Evolutionary conservation across 1,139 yeast species (phyloP).

Genomic region (Taphrina confusa): DNA sequence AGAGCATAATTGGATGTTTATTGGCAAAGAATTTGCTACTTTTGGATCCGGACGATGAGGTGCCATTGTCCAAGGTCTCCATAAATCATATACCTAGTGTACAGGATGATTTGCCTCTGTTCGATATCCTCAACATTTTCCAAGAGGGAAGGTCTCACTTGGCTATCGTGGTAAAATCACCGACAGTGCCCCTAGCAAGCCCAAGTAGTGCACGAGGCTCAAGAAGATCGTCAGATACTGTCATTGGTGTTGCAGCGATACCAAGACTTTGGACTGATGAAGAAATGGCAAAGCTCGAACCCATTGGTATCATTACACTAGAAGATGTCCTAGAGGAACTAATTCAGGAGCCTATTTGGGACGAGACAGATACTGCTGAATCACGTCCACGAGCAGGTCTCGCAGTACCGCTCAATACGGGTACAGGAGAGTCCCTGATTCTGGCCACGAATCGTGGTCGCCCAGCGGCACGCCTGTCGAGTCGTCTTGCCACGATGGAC

Average conservation of each 20-base stretch:
- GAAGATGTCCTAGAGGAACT: conserved; percentile 36
- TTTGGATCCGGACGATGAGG: conserved; percentile 32
- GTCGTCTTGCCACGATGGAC: background rate
- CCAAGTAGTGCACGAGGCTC: conserved; percentile 9
- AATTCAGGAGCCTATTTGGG: conserved; percentile 33
- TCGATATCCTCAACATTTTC: conserved; percentile 29
- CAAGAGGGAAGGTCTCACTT: conserved; percentile 33
- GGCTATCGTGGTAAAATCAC: conserved; percentile 36
- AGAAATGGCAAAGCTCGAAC: conserved; percentile 25
- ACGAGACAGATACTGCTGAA: conserved; percentile 28
- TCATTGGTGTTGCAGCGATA: background rate
- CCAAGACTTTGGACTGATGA: conserved; percentile 24
- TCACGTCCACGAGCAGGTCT: conserved; percentile 32
- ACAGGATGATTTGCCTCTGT: conserved; percentile 29
- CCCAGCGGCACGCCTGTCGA: conserved; percentile 1
- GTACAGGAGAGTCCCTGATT: conserved; percentile 28
- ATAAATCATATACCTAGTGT: conserved; percentile 27
- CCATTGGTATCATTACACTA: conserved; percentile 35
- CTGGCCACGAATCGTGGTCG: conserved; percentile 32
- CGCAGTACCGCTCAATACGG: conserved; percentile 24
- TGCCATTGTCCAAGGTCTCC: conserved; percentile 28
- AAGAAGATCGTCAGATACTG: conserved; percentile 17
- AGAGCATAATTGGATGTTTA: conserved; percentile 32
- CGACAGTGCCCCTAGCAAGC: conserved; percentile 7
- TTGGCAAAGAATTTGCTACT: conserved; percentile 30